These are phyloP conservation scores for Boletus insuetus DNA, from an alignment of 768 basidiomycete species.

Conservation along the genomic window DNA sequence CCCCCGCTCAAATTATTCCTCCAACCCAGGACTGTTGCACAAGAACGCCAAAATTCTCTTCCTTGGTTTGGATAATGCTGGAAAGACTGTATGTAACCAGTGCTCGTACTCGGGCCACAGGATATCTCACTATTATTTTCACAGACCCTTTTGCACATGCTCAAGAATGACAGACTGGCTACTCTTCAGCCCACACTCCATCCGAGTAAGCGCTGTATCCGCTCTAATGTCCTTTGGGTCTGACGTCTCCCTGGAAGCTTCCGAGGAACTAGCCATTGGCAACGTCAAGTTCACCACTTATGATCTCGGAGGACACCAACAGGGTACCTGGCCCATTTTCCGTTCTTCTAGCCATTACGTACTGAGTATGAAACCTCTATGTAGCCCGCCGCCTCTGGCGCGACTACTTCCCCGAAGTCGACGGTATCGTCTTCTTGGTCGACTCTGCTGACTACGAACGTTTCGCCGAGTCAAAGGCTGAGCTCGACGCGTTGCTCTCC, in stretches of 20 bases:
- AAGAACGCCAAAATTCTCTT: constrained; percentile 99
- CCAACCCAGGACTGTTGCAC: constrained; percentile 70
- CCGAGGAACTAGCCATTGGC: constrained; percentile 97
- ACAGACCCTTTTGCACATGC: constrained; percentile 95
- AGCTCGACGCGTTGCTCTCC: constrained; percentile 91
- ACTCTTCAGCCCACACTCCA: constrained; percentile 98
- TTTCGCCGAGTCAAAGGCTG: constrained; percentile 94
- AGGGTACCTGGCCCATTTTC: constrained; percentile 52
- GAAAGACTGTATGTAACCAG: constrained; percentile 78
- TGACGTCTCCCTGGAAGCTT: constrained; percentile 53
- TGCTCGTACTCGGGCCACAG: neutral
- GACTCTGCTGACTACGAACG: constrained; percentile 97
- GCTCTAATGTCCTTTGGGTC: neutral
- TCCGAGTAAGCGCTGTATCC: constrained; percentile 66
- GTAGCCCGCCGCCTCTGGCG: constrained; percentile 96
- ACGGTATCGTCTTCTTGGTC: constrained; percentile 97
- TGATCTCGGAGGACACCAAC: constrained; percentile 96
- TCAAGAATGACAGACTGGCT: constrained; percentile 98
- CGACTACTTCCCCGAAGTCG: constrained; percentile 99
- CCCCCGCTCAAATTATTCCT: neutral
- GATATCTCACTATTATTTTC: constrained; percentile 2
- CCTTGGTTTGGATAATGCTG: constrained; percentile 97
- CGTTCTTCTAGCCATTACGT: neutral
- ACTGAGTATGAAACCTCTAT: neutral
- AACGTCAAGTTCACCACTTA: constrained; percentile 99